Base-by-base conservation (phyloP, 768 basidiomycete genomes). In the Exsudoporus frostii region DNA sequence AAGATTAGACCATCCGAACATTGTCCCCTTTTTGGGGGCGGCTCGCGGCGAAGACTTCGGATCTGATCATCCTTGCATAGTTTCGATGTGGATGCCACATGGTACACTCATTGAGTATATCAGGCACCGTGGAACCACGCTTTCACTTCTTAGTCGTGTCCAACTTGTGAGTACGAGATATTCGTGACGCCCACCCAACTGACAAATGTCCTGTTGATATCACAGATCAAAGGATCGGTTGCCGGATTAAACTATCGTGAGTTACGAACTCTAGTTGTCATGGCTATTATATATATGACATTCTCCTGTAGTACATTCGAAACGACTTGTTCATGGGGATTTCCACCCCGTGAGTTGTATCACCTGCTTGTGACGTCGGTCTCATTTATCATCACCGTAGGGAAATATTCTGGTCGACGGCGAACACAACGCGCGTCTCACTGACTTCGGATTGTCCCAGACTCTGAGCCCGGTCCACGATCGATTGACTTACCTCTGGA, bases 1-100 rank as follows among this genome's bases (percentile, higher is more conserved):
- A 24, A 45, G 42, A 38, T 15, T 56, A 4, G 22, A 53, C 6
- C 38, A 54, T 11, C 55, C 37, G 1, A 54, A 54, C 52, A 54
- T 56, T 3, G 52, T 53, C 8, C 46, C 47, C 0, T 33, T 56
- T 11, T 19, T 54, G 11, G 55, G 55, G 5, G 41, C 22, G 2
- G 52, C 52, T 19, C 1, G 9, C 2, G 55, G 47, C 2, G 22
- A 11, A 13, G 30, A 17, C 2, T 55, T 55, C 20, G 54, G 32
- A 30, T 53, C 54, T 19, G 20, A 43, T 13, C 3, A 55, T 43
- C 22, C 14, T 5, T 55, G 50, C 44, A 36, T 55, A 38, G 54
- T 55, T 47, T 29, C 51, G 9, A 24, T 15, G 45, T 53, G 39
- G 50, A 53, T 53, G 54, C 27, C 51, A 6, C 11, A 37, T 22